Conservation (phyloP, 768 basidiomycete genomes). For the Suillus fuscotomentosus region DNA sequence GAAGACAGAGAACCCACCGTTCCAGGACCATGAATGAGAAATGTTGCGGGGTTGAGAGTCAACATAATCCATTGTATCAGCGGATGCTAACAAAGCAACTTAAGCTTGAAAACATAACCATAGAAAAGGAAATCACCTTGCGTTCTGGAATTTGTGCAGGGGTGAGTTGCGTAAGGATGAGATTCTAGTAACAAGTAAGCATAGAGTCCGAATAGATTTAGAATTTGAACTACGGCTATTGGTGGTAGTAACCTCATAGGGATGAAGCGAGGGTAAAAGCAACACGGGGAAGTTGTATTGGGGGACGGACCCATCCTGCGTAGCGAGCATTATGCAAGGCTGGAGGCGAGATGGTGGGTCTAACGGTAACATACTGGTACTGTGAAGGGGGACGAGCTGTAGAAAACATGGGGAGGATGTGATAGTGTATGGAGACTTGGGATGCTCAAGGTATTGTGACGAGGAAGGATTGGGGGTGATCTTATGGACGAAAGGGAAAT, state of each 20-base stretch:
- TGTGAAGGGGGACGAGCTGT: background rate
- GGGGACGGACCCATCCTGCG: background rate
- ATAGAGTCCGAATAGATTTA: background rate
- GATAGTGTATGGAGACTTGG: background rate
- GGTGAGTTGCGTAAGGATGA: background rate
- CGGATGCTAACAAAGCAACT: background rate
- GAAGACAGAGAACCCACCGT: background rate
- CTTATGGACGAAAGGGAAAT: too few species aligned
- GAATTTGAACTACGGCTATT: background rate
- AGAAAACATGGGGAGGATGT: background rate
- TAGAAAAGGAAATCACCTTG: background rate
- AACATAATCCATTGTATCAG: too few species aligned
- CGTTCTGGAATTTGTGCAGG: too few species aligned
- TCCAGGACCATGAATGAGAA: background rate
- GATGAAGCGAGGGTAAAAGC: background rate
- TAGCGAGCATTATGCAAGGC: constrained; percentile 1
- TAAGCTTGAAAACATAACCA: too few species aligned
- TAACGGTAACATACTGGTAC: background rate
- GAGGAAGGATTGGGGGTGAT: too few species aligned
- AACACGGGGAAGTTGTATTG: background rate
- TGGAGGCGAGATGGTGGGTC: background rate
- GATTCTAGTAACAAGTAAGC: background rate
- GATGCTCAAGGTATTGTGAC: background rate
- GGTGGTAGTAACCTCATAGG: background rate
- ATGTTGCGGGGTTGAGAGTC: background rate